Percentiles rank a stretch among this genome's conserved stretches.
These are phyloP conservation scores for Boletus subcaerulescens DNA, from an alignment of 768 basidiomycete genomes.

Conservation along the genomic window DNA sequence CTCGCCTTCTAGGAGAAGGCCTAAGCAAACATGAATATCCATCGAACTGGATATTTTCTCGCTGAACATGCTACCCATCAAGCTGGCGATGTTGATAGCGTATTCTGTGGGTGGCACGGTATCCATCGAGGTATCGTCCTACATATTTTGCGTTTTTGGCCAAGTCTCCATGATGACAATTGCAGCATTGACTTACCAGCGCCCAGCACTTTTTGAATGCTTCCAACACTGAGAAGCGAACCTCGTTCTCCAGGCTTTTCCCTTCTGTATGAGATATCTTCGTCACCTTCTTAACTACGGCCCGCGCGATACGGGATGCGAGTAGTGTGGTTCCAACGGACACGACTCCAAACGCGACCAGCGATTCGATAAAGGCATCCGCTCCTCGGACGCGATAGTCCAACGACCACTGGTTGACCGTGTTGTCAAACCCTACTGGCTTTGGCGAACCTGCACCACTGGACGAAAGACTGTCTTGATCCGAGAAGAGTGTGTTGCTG, in stretches of 20 bases:
- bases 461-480: conserved; percentile 11
- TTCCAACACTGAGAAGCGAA: conserved; percentile 15
- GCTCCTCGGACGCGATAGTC: conserved; percentile 21
- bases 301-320: conserved; percentile 16
- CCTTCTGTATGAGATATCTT: conserved; percentile 11
- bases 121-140: conserved; percentile 17
- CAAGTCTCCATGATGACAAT: background rate
- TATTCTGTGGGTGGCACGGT: conserved; percentile 10
- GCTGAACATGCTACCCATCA: conserved; percentile 33
- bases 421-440: conserved; percentile 11
- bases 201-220: conserved; percentile 17
- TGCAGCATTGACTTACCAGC: conserved; percentile 8
- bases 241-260: conserved; percentile 3
- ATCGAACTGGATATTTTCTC: conserved; percentile 19
- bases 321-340: conserved; percentile 13
- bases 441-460: background rate
- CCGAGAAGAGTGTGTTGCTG: conserved; percentile 5
- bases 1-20: conserved; percentile 18
- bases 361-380: conserved; percentile 14
- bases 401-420: conserved; percentile 17
- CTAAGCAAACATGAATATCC: conserved; percentile 33
- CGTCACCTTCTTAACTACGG: conserved; percentile 2
- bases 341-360: conserved; percentile 12
- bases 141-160: background rate
- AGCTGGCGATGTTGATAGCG: conserved; percentile 30